phyloP scores from a whole-genome alignment of 2,329 filamentous ascomycete genomes.

The Ilyonectria mors-panacis region DNA sequence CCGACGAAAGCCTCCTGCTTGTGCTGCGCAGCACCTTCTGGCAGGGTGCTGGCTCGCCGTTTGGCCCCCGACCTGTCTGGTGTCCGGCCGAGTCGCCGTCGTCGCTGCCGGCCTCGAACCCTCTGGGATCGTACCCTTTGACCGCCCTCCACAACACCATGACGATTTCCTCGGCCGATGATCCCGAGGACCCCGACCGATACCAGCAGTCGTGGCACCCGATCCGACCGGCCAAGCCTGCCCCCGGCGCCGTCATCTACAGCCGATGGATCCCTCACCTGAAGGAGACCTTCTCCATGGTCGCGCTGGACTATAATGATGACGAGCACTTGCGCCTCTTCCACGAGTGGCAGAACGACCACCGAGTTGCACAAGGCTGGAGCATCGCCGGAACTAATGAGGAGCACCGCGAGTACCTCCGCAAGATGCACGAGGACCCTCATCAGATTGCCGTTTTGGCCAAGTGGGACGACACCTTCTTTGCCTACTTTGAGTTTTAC shows the following conservation, averaged over 20 bases:
- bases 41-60: constrained; percentile 78
- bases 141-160: constrained; percentile 64
- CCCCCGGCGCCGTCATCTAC: constrained; percentile 79
- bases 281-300: constrained; percentile 82
- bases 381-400: constrained; percentile 83
- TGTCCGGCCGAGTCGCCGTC: constrained; percentile 61
- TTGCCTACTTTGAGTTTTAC: constrained; percentile 87
- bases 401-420: constrained; percentile 80
- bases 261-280: constrained; percentile 85
- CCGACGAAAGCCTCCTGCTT: constrained; percentile 55
- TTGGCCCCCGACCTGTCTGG: constrained; percentile 76
- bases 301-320: constrained; percentile 78
- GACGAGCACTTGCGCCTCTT: constrained; percentile 78
- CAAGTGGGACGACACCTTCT: constrained; percentile 78
- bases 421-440: constrained; percentile 77
- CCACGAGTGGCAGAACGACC: constrained; percentile 87
- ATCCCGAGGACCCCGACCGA: constrained; percentile 58
- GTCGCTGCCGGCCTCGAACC: constrained; percentile 53
- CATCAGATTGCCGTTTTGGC: constrained; percentile 81
- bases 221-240: constrained; percentile 79
- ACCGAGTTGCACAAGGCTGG: constrained; percentile 85
- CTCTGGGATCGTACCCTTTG: constrained; percentile 63
- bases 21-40: constrained; percentile 73
- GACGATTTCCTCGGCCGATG: constrained; percentile 56
- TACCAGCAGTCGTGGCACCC: constrained; percentile 76